Base-by-base conservation (phyloP, 306 rosid genomes). In the Dryas octopetala region DNA sequence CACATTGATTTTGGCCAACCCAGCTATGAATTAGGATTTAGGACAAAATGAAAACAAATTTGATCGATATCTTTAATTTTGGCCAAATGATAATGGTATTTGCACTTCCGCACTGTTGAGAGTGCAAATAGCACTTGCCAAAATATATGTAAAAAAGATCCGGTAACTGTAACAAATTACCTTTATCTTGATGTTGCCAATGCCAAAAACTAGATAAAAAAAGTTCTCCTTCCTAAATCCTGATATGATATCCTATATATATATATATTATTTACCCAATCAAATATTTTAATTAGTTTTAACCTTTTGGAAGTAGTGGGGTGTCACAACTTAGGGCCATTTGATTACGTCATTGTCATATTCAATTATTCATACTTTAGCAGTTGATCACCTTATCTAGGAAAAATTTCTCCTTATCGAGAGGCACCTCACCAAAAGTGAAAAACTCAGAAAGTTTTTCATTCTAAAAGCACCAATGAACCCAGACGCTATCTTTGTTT, bases 401-500 rank as follows among this genome's bases (percentile, higher is more conserved):
- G 38, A 32, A 32, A 32, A 32, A 32, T 32, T 32, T 23, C 9
- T 14, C 15, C 45, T 59, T 10, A 26, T 32, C 38, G 2, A 32
- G 38, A 32, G 38, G 2, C 7, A 51, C 14, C 6, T 13, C 0
- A 52, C 58, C 10, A 17, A 57, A 57, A 57, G 5, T 2, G 23
- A 57, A 57, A 57, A 0, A 5, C 32, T 12, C 13, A 23, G 2
- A 12, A 58, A 17, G 8, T 58, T 7, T 13, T 4, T 55, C 50
- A 32, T 7, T 6, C 59, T 14, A 50, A 46, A 55, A 62, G 44
- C 23, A 52, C 64, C 45, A 62, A 45, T 50, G 71, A 61, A 69
- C 60, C 15, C 32, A 58, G 76, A 76, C 83, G 46, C 70, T 74
- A 74, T 17, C 70, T 17, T 51, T 28, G 64, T 71, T 51, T 28